Base-by-base conservation (phyloP, 2,329 filamentous ascomycete genomes). In the Acrodontium crateriforme region DNA sequence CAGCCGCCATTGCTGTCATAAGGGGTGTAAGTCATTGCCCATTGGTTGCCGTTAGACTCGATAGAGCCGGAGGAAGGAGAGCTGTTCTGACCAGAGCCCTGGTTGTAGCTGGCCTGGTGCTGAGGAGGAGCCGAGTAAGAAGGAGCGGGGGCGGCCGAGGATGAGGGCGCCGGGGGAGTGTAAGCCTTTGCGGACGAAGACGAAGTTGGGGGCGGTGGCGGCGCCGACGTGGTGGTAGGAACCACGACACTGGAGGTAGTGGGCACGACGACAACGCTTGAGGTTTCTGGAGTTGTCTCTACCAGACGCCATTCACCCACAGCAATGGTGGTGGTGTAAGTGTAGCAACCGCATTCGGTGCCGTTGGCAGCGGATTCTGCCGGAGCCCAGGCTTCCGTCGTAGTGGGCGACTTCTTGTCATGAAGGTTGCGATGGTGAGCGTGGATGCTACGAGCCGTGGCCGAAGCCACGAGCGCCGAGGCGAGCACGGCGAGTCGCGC, bases 291-390 rank as follows among this genome's bases (percentile, higher is more conserved):
- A n/a, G n/a, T n/a, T n/a, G n/a, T n/a, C n/a, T n/a, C n/a, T n/a
- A n/a, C n/a, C n/a, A n/a, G n/a, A n/a, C n/a, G n/a, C n/a, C n/a
- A n/a, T n/a, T n/a, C n/a, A n/a, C n/a, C n/a, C n/a, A n/a, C n/a
- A n/a, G n/a, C n/a, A n/a, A n/a, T n/a, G 50, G 75, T 81, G 54
- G 69, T 69, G 58, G 74, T 78, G 62, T 78, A 71, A 53, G 79
- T 83, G 40, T 68, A 77, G 69, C 79, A 87, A 37, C 67, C 67
- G 53, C 78, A 83, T 4, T 35, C 29, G 2, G 38, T 38, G 25
- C 29, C 33, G 20, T 37, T 34, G 16, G 31, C 25, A 16, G 28
- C n/a, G 20, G n/a, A 22, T 12, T n/a, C 20, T 10, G 16, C 24
- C 8, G 22, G 20, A 12, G 33, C 24, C 12, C 23, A 22, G 9